phyloP scores from a whole-genome alignment of 2,329 filamentous ascomycete genomes.

The Aspergillus pseudoterreus region DNA sequence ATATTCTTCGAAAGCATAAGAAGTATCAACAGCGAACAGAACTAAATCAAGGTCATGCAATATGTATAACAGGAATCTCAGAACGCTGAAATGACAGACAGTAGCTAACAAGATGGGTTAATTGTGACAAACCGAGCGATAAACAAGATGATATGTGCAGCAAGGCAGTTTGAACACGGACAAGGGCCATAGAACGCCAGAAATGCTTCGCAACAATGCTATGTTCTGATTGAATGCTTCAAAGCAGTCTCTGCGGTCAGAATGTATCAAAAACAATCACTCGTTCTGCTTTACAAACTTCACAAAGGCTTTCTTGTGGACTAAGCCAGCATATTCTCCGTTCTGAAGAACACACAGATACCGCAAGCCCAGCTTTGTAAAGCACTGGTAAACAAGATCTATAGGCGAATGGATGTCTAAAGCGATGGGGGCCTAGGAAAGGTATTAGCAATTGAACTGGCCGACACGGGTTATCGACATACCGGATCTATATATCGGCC shows the following conservation, averaged over 20 bases:
- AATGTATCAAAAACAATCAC: background rate
- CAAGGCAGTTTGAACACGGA: too few relatives aligned
- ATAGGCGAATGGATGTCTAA: conserved; percentile 87
- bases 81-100: too few relatives aligned
- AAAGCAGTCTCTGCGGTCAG: background rate
- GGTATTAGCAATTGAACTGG: background rate
- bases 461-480: conserved; percentile 29
- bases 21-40: too few relatives aligned
- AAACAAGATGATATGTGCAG: too few relatives aligned
- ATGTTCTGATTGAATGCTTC: background rate
- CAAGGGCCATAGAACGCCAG: background rate
- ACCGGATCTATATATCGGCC: conserved; percentile 87
- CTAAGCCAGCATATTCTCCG: conserved; percentile 83
- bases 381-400: conserved; percentile 94
- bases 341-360: conserved; percentile 87
- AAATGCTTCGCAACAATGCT: background rate
- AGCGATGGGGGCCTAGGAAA: conserved; percentile 68
- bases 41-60: too few relatives aligned
- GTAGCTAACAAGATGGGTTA: too few relatives aligned
- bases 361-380: conserved; percentile 85
- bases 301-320: conserved; percentile 97
- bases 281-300: conserved; percentile 87
- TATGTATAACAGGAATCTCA: too few relatives aligned
- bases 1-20: too few relatives aligned
- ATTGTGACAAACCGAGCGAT: too few relatives aligned